Conservation (phyloP, 257 asterid species). For the Solanum infundibuliforme region DNA sequence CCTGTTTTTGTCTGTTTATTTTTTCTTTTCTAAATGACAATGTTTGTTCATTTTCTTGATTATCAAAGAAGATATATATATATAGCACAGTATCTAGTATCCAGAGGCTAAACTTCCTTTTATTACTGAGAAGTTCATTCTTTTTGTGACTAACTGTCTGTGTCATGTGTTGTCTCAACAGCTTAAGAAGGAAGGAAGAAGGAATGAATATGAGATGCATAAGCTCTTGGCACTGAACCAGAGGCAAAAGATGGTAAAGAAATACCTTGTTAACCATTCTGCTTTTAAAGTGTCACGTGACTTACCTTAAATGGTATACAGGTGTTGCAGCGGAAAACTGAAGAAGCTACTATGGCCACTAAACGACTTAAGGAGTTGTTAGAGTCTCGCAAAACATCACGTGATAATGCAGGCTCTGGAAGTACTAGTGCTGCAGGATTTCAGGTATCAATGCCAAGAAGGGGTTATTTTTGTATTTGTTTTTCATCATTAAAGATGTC, state of each 20-base stretch:
- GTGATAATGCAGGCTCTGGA: constrained; percentile 51
- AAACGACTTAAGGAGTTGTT: constrained; percentile 88
- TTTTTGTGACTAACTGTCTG: not conserved
- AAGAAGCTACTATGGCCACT: constrained; percentile 92
- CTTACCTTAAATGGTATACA: constrained; percentile 6
- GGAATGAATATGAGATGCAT: constrained; percentile 99
- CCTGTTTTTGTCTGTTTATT: not conserved
- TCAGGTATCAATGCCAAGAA: constrained; percentile 40
- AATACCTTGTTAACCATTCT: not conserved
- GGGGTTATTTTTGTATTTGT: not conserved
- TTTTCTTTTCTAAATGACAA: not conserved
- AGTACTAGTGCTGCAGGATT: constrained; percentile 53
- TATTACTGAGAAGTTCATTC: not conserved
- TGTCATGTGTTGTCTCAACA: constrained; percentile 10
- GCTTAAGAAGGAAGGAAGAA: constrained; percentile 91
- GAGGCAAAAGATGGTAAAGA: constrained; percentile 87
- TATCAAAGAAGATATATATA: not conserved
- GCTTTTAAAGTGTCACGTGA: not conserved
- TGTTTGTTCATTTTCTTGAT: not conserved
- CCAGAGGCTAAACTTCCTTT: not conserved
- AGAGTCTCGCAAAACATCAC: constrained; percentile 80
- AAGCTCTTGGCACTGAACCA: constrained; percentile 91
- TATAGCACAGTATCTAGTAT: not conserved
- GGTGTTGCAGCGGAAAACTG: constrained; percentile 94
- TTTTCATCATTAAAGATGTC: not conserved